phyloP scores from a whole-genome alignment of 768 basidiomycete species.

The Nidularia pulvinata region DNA sequence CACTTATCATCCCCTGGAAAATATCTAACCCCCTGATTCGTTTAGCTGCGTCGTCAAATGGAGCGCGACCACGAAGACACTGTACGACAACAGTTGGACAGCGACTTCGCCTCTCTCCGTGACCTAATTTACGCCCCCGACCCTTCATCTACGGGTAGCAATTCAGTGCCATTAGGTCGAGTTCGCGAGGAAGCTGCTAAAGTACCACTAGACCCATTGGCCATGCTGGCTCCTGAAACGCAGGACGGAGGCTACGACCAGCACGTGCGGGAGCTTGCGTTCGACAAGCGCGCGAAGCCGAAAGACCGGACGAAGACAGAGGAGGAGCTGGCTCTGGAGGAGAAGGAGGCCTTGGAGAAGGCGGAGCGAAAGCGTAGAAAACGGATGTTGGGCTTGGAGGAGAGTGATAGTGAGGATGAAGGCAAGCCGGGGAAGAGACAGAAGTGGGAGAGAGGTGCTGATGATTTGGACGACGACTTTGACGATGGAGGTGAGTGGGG shows the following conservation, averaged over 20 bases:
- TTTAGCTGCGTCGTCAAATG: conserved; percentile 82
- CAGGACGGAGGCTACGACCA: conserved; percentile 83
- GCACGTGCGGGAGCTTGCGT: conserved; percentile 89
- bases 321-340: conserved; percentile 89
- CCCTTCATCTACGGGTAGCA: conserved; percentile 38
- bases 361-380: conserved; percentile 77
- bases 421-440: conserved; percentile 44
- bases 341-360: conserved; percentile 83
- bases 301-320: conserved; percentile 97
- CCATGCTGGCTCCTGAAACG: conserved; percentile 20
- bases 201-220: conserved; percentile 8
- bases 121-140: conserved; percentile 66
- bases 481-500: conserved; percentile 38
- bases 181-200: conserved; percentile 9
- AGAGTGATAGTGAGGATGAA: conserved; percentile 65
- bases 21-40: not conserved
- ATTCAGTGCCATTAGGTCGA: conserved; percentile 28
- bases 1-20: conserved; percentile 5
- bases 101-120: conserved; percentile 82
- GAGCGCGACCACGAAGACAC: conserved; percentile 86
- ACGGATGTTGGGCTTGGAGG: conserved; percentile 86
- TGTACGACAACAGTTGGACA: conserved; percentile 85
- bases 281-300: conserved; percentile 91
- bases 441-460: conserved; percentile 83
- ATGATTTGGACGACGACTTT: conserved; percentile 94